These are phyloP conservation scores for Crassisporium funariophilum DNA, from an alignment of 768 basidiomycete genomes.

Conservation along the genomic window DNA sequence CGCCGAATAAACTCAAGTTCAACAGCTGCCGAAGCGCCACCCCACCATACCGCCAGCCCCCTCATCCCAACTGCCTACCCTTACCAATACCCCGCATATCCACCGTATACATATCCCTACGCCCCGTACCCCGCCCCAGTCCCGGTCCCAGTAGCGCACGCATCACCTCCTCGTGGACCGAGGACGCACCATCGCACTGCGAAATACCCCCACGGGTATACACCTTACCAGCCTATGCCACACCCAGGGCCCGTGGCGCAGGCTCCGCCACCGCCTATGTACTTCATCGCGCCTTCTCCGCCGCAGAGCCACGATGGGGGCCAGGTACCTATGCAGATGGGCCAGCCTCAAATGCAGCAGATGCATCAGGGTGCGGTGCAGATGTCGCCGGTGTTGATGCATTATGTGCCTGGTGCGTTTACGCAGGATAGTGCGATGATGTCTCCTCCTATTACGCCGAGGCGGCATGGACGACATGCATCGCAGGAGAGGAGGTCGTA, in stretches of 20 bases:
- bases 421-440: conserved; percentile 15
- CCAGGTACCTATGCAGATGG: conserved; percentile 5
- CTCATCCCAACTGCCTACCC: conserved; percentile 23
- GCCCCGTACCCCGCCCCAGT: conserved; percentile 11
- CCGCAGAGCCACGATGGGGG: conserved; percentile 22
- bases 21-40: conserved; percentile 4
- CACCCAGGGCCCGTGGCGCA: conserved; percentile 8
- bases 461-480: conserved; percentile 8
- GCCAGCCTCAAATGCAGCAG: conserved; percentile 2
- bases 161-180: conserved; percentile 17
- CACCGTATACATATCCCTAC: conserved; percentile 16
- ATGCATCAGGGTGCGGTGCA: conserved; percentile 11
- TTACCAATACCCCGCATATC: conserved; percentile 17
- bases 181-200: conserved; percentile 13
- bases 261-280: conserved; percentile 15
- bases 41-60: conserved; percentile 19
- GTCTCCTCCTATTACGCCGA: conserved; percentile 26
- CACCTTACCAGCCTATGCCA: conserved; percentile 25
- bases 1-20: conserved; percentile 11
- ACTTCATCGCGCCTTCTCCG: conserved; percentile 23
- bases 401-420: conserved; percentile 17
- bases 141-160: conserved; percentile 10
- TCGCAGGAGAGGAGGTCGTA: too few species aligned
- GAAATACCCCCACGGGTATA: conserved; percentile 19
- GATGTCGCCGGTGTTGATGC: conserved; percentile 20